These are phyloP conservation scores for Xylaria palmicola DNA, from an alignment of 495 filamentous ascomycete species.

Conservation along the genomic window DNA sequence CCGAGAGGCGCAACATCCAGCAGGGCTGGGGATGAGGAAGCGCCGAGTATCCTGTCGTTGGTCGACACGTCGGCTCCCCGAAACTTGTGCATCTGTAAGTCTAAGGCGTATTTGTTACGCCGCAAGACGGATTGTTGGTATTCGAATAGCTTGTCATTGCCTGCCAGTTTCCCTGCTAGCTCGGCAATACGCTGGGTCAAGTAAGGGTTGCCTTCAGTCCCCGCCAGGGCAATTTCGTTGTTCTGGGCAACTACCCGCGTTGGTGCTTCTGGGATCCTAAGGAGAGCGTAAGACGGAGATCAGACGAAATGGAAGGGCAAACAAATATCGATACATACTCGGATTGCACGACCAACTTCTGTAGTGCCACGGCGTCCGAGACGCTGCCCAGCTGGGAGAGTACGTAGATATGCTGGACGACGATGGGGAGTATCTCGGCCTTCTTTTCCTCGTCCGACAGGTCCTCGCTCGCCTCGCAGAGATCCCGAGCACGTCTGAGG, in stretches of 20 bases:
- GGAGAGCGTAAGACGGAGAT: slow-evolving; percentile 23
- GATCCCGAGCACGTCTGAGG: slow-evolving; percentile 79
- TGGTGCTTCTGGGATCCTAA: slow-evolving; percentile 73
- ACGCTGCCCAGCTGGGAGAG: slow-evolving; percentile 68
- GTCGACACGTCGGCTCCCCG: slow-evolving; percentile 69
- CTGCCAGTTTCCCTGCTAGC: slow-evolving; percentile 53
- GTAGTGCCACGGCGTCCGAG: slow-evolving; percentile 68
- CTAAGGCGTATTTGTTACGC: slow-evolving; percentile 67
- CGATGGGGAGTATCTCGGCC: slow-evolving; percentile 79
- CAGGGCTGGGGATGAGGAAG: slow-evolving; percentile 53
- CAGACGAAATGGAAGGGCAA: background rate
- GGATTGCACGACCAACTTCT: slow-evolving; percentile 54
- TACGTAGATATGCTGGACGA: slow-evolving; percentile 83
- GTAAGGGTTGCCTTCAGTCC: slow-evolving; percentile 69
- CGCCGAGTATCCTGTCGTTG: slow-evolving; percentile 50
- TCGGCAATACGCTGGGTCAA: slow-evolving; percentile 67
- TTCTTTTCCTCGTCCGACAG: slow-evolving; percentile 78
- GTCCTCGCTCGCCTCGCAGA: slow-evolving; percentile 83
- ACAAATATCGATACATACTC: slow-evolving; percentile 32
- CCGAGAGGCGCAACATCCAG: slow-evolving; percentile 62
- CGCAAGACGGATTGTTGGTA: slow-evolving; percentile 69
- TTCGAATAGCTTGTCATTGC: slow-evolving; percentile 71
- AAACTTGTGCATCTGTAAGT: slow-evolving; percentile 79
- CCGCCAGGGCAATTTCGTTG: slow-evolving; percentile 65
- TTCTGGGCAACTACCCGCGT: slow-evolving; percentile 76